Base-by-base conservation (phyloP, 1,139 yeast genomes). In the Candida gigantensis region DNA sequence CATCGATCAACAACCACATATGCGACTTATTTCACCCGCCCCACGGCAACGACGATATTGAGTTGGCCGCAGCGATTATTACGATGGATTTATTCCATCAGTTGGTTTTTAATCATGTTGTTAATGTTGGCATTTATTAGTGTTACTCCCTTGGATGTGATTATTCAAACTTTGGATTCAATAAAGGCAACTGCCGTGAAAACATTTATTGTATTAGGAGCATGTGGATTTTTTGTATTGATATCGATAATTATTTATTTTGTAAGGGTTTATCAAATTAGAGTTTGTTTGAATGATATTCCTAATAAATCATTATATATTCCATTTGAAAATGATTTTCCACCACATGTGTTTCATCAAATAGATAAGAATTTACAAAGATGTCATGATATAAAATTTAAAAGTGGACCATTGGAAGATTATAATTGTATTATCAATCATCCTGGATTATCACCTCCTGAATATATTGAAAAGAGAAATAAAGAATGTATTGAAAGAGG, bases 121-220 rank as follows among this genome's bases (percentile, higher is more conserved):
- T 51, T 81, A 18, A 64, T 78, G 32, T 53, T 78, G 23, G 84
- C 79, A 2, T 74, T 85, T 41, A 64, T 81, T 8, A 66, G 82
- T 3, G 85, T 82, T 6, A 74, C 89, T 0, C 89, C 89, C 2
- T 71, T 84, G n/a, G 95, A 86, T 58, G 80, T 84, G 32, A 74
- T 84, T 42, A 77, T 77, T 1, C 90, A 83, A 57, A 80, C 90
- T 2, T 38, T 45, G 19, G 57, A 74, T 1, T 65, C 73, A 28
- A 61, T 78, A 2, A 63, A 75, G 14, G 77, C 77, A 39, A 77
- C 77, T 45, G 80, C 74, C 8, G 62, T 86, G 58, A 84, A 86
- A 54, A 75, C 84, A 12, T 81, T 85, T 46, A 83, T 85, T 46
- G 89, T 89, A 24, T 79, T 86, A 14, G 77, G 80, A 34, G 88